A percentile compares a stretch with the other conserved stretches of the same genome.
phyloP scores from a whole-genome alignment of 768 basidiomycete species.

The Auricularia heimuer region DNA sequence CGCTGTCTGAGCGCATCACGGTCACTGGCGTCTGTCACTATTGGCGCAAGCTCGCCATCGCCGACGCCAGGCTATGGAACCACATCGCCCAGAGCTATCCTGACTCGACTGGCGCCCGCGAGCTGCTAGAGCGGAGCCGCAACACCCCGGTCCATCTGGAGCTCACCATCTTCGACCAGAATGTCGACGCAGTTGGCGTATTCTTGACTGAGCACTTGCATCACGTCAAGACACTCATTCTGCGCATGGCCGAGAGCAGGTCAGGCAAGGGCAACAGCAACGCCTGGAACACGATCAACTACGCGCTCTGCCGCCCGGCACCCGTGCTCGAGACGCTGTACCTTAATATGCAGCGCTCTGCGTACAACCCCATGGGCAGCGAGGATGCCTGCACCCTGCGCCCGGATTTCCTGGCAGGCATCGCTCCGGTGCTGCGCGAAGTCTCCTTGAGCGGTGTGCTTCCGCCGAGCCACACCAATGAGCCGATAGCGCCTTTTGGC shows the following conservation, averaged over 20 bases:
- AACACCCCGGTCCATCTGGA: neutral
- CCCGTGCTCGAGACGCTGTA: neutral
- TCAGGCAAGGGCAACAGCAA: neutral
- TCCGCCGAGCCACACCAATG: neutral
- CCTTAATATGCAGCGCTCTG: neutral
- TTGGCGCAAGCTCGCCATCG: neutral
- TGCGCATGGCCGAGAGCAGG: neutral
- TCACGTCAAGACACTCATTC: neutral
- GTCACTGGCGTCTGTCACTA: neutral
- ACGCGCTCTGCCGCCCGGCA: neutral
- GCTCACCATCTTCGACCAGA: neutral
- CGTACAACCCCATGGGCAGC: neutral
- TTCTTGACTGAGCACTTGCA: neutral
- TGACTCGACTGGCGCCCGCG: neutral
- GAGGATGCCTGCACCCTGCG: neutral
- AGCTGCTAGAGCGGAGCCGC: neutral
- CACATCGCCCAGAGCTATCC: neutral
- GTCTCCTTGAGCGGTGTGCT: neutral
- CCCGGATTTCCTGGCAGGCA: neutral
- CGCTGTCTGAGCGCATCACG: neutral
- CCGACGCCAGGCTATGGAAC: neutral
- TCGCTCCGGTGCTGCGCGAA: neutral
- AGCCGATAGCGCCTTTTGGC: neutral
- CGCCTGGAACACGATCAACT: neutral
- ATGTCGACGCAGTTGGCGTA: neutral